Evolutionary conservation across 106 monocot species (phyloP).

Genomic region (Acanthochlamys bracteata): DNA sequence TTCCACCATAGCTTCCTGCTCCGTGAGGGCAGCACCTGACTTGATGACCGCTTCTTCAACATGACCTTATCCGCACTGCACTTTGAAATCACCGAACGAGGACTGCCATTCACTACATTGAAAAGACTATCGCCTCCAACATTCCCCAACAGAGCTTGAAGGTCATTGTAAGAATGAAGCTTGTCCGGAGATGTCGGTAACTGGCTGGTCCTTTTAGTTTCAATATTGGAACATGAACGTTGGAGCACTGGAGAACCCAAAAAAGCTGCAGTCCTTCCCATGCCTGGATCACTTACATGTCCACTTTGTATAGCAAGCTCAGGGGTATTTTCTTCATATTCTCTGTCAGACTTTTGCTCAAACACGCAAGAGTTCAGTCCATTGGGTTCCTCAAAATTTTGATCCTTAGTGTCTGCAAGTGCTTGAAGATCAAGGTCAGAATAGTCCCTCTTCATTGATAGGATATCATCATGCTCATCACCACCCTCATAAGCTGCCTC

Average conservation of each 20-base stretch:
- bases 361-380: neutral
- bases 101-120: constrained; percentile 19
- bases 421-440: constrained; percentile 57
- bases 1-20: constrained; percentile 95
- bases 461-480: constrained; percentile 62
- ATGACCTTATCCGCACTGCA: constrained; percentile 73
- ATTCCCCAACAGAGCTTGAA: constrained; percentile 21
- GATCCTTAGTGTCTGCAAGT: constrained; percentile 6
- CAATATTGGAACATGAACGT: constrained; percentile 92
- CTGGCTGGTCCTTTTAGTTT: constrained; percentile 35
- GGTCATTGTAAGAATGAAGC: constrained; percentile 41
- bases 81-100: constrained; percentile 45
- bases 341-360: constrained; percentile 21
- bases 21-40: constrained; percentile 85
- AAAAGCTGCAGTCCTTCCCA: constrained; percentile 12
- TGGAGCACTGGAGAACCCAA: constrained; percentile 41
- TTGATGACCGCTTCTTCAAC: constrained; percentile 78
- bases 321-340: constrained; percentile 23
- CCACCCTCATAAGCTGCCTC: constrained; percentile 64
- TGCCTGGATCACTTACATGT: constrained; percentile 62
- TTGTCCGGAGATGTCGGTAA: constrained; percentile 19
- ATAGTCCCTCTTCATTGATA: constrained; percentile 46
- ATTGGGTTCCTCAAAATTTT: neutral
- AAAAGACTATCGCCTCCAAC: neutral
- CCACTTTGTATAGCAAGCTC: constrained; percentile 31